Evolutionary conservation across 73 alveolate species (phyloP).

Genomic region (Paramecium biaurelia): DNA sequence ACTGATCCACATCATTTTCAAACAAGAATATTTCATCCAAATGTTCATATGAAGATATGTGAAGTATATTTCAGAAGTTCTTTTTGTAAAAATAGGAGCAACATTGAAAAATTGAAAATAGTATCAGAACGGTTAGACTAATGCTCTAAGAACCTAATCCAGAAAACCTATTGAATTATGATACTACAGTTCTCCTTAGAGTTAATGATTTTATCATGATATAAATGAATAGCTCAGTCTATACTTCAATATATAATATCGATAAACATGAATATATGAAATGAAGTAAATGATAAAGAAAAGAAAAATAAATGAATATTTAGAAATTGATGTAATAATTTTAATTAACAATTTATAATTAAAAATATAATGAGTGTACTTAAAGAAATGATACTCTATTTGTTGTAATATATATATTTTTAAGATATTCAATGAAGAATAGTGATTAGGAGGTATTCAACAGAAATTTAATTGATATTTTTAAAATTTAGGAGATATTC

Average conservation of each 20-base stretch:
- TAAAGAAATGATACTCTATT: background rate
- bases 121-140: slow-evolving; percentile 88
- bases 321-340: background rate
- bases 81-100: slow-evolving; percentile 93
- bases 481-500: background rate
- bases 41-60: slow-evolving; percentile 93
- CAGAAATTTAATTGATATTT: background rate
- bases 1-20: slow-evolving; percentile 81
- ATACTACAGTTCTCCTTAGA: slow-evolving; percentile 88
- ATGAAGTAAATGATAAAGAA: background rate
- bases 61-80: slow-evolving; percentile 89
- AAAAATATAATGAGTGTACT: background rate
- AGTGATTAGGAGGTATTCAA: background rate
- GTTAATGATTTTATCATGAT: slow-evolving; percentile 85
- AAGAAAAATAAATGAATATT: background rate
- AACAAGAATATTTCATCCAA: slow-evolving; percentile 95
- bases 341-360: background rate
- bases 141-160: slow-evolving; percentile 95
- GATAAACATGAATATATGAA: slow-evolving; percentile 22
- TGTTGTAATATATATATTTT: background rate
- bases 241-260: slow-evolving; percentile 78
- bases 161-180: slow-evolving; percentile 96
- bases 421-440: background rate
- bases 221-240: slow-evolving; percentile 85
- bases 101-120: slow-evolving; percentile 94